Percentiles rank a stretch among this genome's conserved stretches.
These are phyloP conservation scores for Ceratobasidium sp. DNA, from an alignment of 1,284 basidiomycete species.

Conservation along the genomic window DNA sequence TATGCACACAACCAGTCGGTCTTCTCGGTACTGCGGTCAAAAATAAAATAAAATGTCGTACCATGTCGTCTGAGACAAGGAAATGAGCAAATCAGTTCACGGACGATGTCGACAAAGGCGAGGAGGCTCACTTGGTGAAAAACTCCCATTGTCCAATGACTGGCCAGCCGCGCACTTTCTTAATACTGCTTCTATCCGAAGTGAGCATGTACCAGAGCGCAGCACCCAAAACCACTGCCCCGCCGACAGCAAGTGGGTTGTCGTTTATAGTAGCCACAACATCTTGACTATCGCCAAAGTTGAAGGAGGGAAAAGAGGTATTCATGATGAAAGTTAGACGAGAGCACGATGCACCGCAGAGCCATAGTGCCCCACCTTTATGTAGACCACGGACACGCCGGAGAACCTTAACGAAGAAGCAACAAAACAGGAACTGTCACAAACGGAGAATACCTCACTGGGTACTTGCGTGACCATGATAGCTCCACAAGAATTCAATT, in stretches of 20 bases:
- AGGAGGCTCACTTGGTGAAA: conserved; percentile 10
- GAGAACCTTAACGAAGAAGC: too few relatives aligned
- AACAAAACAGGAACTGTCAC: too few relatives aligned
- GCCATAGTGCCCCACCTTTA: too few relatives aligned
- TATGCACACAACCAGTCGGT: background rate
- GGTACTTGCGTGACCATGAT: too few relatives aligned
- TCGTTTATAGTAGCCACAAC: background rate
- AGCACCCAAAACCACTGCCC: background rate
- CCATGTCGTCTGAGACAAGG: background rate
- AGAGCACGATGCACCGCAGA: background rate
- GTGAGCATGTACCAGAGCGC: conserved; percentile 22
- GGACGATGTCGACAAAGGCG: too few relatives aligned
- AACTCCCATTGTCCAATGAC: conserved; percentile 27
- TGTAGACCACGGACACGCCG: too few relatives aligned
- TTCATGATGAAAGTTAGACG: background rate
- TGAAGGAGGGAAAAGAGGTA: background rate
- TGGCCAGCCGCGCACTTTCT: conserved; percentile 22
- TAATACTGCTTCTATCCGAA: background rate
- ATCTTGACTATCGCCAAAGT: background rate
- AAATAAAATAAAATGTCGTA: background rate
- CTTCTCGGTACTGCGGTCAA: background rate
- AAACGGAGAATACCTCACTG: too few relatives aligned
- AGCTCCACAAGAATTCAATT: too few relatives aligned
- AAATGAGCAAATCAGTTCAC: background rate
- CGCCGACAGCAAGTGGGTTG: background rate